These are phyloP conservation scores for Conticribra guillardii DNA, from an alignment of 108 stramenopile species.

Conservation along the genomic window DNA sequence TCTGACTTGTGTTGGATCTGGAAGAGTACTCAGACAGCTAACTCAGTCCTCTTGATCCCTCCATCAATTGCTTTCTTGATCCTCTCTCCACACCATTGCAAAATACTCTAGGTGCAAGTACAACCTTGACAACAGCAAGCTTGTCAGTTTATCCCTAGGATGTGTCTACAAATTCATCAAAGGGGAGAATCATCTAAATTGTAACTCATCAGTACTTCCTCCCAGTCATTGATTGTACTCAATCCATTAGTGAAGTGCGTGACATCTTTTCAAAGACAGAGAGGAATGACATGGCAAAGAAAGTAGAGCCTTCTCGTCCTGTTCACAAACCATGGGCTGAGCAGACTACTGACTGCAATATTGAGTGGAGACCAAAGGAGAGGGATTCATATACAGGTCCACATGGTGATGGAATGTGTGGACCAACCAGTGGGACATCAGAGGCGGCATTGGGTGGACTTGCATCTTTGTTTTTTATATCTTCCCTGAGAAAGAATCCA, in stretches of 20 bases:
- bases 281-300: neutral
- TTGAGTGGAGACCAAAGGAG: neutral
- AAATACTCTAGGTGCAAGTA: neutral
- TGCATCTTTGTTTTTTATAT: neutral
- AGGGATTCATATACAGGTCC: conserved; percentile 4
- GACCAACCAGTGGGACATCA: neutral
- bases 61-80: conserved; percentile 16
- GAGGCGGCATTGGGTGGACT: neutral
- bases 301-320: conserved; percentile 6
- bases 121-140: neutral
- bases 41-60: neutral
- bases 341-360: neutral
- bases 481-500: neutral
- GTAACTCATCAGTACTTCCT: neutral
- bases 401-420: neutral
- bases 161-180: conserved; percentile 3
- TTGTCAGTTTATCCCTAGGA: neutral
- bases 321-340: conserved; percentile 14
- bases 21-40: neutral
- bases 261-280: conserved; percentile 5
- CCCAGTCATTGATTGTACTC: neutral
- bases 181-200: neutral
- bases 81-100: neutral
- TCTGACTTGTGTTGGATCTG: neutral
- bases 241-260: neutral